A percentile compares a stretch with the other conserved stretches of the same genome.
Conservation (phyloP, 2,329 filamentous ascomycete species). For the Alternaria arborescens region DNA sequence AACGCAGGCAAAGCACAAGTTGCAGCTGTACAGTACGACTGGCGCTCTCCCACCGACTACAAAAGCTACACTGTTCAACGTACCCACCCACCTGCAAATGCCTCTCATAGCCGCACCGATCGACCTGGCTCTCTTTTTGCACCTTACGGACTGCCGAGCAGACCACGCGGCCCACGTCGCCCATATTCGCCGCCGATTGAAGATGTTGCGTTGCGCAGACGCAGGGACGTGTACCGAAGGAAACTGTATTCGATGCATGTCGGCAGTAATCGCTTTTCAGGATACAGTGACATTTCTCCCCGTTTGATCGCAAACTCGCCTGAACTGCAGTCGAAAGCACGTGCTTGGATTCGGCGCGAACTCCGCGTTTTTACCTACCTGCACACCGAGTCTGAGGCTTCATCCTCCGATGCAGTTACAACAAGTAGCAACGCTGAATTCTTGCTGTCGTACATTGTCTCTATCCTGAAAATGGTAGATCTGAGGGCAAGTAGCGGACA, state of each 20-base stretch:
- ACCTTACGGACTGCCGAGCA: conserved; percentile 28
- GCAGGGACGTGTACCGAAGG: conserved; percentile 76
- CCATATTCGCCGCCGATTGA: conserved; percentile 36
- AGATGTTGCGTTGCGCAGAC: conserved; percentile 63
- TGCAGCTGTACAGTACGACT: conserved; percentile 71
- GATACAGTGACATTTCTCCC: conserved; percentile 77
- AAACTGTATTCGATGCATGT: conserved; percentile 81
- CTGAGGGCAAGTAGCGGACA: conserved; percentile 79
- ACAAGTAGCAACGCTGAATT: conserved; percentile 78
- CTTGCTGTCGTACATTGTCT: conserved; percentile 83
- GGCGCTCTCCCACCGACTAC: conserved; percentile 61
- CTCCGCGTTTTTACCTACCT: conserved; percentile 84
- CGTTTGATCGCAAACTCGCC: conserved; percentile 69
- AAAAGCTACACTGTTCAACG: conserved; percentile 66
- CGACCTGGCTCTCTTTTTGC: conserved; percentile 20
- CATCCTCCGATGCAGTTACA: conserved; percentile 27
- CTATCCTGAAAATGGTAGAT: conserved; percentile 83
- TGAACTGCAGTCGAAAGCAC: conserved; percentile 76
- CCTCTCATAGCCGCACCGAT: neutral
- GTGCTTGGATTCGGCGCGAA: conserved; percentile 84
- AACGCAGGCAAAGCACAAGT: conserved; percentile 61
- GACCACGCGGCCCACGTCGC: conserved; percentile 26
- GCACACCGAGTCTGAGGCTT: conserved; percentile 48
- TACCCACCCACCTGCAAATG: conserved; percentile 20
- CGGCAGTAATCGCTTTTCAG: conserved; percentile 79